Evolutionary conservation across 495 filamentous ascomycete species (phyloP), one percentile per base, ranked within the genome.

Genomic region (Amniculicola lignicola): DNA sequence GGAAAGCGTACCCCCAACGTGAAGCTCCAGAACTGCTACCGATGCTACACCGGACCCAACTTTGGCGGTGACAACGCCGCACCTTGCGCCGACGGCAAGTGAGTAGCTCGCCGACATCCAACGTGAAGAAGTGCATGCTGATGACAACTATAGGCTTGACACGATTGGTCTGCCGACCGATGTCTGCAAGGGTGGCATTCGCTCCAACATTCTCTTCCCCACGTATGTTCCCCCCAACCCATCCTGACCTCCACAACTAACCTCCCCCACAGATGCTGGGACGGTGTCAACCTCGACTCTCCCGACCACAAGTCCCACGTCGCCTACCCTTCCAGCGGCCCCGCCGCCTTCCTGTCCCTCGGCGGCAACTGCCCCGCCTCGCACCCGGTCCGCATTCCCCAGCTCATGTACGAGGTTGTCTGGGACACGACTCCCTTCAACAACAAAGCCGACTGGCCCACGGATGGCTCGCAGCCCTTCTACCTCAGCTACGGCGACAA

Each of bases 351-450:
- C 48, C 41, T 57, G 1, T 27, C 9, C 44, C 37, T 51, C 6
- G 59, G 59, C n/a, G 55, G 55, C 44, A 39, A 29, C 37, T 62
- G 59, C 59, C 59, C 59, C 12, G 44, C 53, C 12, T 45, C 59
- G 11, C 59, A 62, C 37, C 59, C 59, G 1, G 47, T 57, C 38
- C 23, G 40, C 4, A 57, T 62, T 24, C 44, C 46, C 1, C 53
- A 57, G 46, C 59, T 62, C 45, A 57, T 62, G 51, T 58, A 59
- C 47, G 59, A 62, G 47, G 59, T 62, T 28, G 43, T 57, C 54
- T 62, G 54, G 53, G 54, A 58, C 33, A 62, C 53, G 15, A 52
- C 45, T 9, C 44, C 41, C 11, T 62, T 62, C 59, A 57, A 57
- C 53, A 38, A 62, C 47, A 48, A 51, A 39, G 28, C 49, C 11